phyloP scores from a whole-genome alignment of 2,329 filamentous ascomycete genomes.

The Trichoderma simmonsii region DNA sequence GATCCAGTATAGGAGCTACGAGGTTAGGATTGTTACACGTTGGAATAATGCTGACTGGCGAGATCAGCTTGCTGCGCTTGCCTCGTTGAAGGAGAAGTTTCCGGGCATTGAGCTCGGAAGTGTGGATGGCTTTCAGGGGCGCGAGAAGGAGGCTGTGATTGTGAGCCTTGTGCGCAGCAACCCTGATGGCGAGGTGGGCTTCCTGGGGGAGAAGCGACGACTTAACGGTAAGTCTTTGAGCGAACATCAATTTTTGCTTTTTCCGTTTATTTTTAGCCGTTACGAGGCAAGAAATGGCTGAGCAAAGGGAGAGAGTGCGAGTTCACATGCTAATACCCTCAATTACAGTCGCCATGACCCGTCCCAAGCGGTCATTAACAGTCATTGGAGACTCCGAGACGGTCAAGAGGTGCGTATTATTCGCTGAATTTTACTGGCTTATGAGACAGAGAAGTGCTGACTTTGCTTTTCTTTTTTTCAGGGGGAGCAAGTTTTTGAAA shows the following conservation, averaged over 20 bases:
- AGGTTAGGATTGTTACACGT: neutral
- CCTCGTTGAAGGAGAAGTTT: slow-evolving; percentile 75
- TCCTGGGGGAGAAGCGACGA: slow-evolving; percentile 85
- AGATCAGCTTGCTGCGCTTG: slow-evolving; percentile 68
- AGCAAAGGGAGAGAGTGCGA: neutral
- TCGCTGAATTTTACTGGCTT: no score
- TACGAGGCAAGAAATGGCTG: neutral
- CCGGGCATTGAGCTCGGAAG: slow-evolving; percentile 91
- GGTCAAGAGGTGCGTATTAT: slow-evolving; percentile 64
- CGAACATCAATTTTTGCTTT: neutral
- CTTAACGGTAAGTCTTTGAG: slow-evolving; percentile 70
- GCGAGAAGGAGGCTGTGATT: slow-evolving; percentile 93
- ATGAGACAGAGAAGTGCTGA: neutral
- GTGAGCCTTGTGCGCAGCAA: slow-evolving; percentile 95
- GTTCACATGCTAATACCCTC: neutral
- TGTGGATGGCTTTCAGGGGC: slow-evolving; percentile 94
- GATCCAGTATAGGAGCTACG: neutral
- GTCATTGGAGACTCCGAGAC: slow-evolving; percentile 94
- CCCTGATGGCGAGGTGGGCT: slow-evolving; percentile 80
- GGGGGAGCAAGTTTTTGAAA: slow-evolving; percentile 81
- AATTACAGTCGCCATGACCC: slow-evolving; percentile 92
- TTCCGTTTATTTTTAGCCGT: slow-evolving; percentile 1
- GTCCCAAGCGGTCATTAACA: slow-evolving; percentile 84
- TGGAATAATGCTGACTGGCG: slow-evolving; percentile 14
- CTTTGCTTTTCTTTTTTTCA: slow-evolving; percentile 34